Evolutionary conservation across 352 stramenopile genomes (phyloP).

Genomic region (Pythium sukuiense): DNA sequence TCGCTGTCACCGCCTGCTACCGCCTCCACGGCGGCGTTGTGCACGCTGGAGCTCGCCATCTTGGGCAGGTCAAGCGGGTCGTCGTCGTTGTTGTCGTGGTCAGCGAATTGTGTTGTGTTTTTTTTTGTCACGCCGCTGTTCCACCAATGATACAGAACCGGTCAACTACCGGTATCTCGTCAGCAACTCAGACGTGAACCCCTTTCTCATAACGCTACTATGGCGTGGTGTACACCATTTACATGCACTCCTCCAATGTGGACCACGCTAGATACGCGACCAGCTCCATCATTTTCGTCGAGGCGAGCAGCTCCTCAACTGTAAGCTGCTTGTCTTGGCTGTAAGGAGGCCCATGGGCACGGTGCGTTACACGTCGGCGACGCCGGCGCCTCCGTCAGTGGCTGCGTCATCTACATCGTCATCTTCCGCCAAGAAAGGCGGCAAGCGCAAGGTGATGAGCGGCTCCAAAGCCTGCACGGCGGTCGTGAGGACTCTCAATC

Average conservation of each 20-base stretch:
- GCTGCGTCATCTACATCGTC: constrained; percentile 6
- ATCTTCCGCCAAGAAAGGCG: constrained; percentile 17
- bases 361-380: constrained; percentile 21
- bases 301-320: neutral
- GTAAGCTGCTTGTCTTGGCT: neutral
- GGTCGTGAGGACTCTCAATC: constrained; percentile 3
- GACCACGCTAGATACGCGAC: constrained; percentile 2
- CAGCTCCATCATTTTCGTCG: neutral
- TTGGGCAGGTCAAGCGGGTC: neutral
- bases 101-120: constrained; percentile 1
- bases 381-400: neutral
- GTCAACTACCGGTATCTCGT: neutral
- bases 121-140: constrained; percentile 2
- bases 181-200: neutral
- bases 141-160: constrained; percentile 1
- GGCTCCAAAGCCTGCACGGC: neutral
- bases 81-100: neutral
- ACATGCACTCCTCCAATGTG: neutral
- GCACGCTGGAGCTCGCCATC: constrained; percentile 12
- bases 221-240: neutral
- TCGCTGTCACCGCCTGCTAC: neutral
- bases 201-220: neutral
- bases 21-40: neutral
- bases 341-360: constrained; percentile 9
- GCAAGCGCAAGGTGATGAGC: constrained; percentile 20